Base-by-base conservation (phyloP, 2,329 filamentous ascomycete genomes). In the Biscogniauxia sp. region DNA sequence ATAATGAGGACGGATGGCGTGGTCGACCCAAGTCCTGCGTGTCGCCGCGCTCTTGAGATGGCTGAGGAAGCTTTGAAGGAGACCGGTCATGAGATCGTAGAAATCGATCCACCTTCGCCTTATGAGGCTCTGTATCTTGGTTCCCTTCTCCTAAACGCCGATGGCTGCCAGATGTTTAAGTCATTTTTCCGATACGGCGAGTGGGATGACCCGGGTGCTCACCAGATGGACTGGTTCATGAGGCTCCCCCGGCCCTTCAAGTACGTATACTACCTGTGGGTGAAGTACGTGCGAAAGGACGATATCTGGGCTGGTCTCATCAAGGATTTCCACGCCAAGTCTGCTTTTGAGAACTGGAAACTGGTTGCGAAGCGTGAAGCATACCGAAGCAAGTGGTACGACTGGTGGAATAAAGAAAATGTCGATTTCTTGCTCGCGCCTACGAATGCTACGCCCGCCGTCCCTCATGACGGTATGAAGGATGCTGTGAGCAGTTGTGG, bases 391-490 rank as follows among this genome's bases (percentile, higher is more conserved):
- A 82, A 79, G 56, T 97, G 92, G 87, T 93, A 92, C 73, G 85
- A 89, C 20, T 97, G 92, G 90, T 96, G 92, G 92, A 85, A 91
- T 61, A 78, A 82, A 11, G 83, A 84, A 45, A 80, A 87, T 53
- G 78, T 93, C 65, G 93, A 97, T 75, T 88, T 93, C 65, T 82
- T 97, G 66, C 76, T 97, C 37, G 87, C 90, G 9, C 90, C 91
- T n/a, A 92, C 89, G 0, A 97, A 97, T 73, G 92, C 93, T 0
- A 96, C 92, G 0, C 93, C 93, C 1, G 93, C 93, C 0, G 85
- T 96, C 3, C 93, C 93, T 0, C 93, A 96, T 72, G 86, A 88
- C 53, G 93, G 87, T 0, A 97, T 97, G 92, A 85, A 86, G 66
- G 88, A 94, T 68, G 92, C 92, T 2, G 87, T 95, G 52, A 90